Evolutionary conservation across 306 rosid species (phyloP).

Genomic region (Prunus mume): DNA sequence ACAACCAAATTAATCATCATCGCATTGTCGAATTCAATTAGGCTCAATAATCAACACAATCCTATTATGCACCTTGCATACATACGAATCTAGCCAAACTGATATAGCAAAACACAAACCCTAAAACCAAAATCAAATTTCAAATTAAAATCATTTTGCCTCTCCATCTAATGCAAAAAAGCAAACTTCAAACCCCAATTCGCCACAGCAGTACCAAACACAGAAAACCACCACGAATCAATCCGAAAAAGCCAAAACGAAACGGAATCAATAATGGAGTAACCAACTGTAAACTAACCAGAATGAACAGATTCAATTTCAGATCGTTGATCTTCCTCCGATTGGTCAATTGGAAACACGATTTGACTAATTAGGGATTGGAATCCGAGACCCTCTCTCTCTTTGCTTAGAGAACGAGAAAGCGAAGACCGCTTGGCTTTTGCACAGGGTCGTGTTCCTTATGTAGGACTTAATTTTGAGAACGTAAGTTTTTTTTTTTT

Average conservation of each 20-base stretch:
- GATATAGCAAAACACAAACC: neutral
- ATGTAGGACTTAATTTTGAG: neutral
- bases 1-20: neutral
- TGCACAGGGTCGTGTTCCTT: neutral
- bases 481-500: too few species aligned
- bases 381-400: neutral
- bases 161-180: neutral
- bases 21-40: neutral
- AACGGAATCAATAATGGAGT: neutral
- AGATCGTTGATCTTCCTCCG: neutral
- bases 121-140: slow-evolving; percentile 1
- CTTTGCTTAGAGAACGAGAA: neutral
- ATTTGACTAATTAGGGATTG: neutral
- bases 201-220: neutral
- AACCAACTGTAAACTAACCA: slow-evolving; percentile 1
- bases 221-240: neutral
- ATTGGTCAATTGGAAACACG: neutral
- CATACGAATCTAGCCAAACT: neutral
- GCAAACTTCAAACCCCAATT: neutral
- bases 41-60: neutral
- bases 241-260: neutral
- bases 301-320: neutral
- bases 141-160: neutral
- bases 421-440: neutral
- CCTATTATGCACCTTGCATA: neutral